phyloP scores from a whole-genome alignment of 495 filamentous ascomycete species.

The Terfezia boudieri region DNA sequence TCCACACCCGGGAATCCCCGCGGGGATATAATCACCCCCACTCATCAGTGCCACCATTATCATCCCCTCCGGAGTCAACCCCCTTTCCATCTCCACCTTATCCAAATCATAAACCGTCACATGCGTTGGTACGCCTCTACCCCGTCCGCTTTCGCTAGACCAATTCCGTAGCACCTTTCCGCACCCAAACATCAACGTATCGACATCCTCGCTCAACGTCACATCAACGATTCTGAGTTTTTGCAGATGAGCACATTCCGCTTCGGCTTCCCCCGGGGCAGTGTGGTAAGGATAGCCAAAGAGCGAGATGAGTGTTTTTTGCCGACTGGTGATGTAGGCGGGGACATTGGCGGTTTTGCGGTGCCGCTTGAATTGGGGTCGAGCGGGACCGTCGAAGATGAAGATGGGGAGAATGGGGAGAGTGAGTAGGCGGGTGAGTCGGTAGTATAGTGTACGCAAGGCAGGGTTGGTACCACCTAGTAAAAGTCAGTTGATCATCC shows the following conservation, averaged over 20 bases:
- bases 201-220: constrained; percentile 90
- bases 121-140: constrained; percentile 45
- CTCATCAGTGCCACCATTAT: constrained; percentile 86
- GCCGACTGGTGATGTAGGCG: neutral
- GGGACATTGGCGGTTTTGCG: constrained; percentile 29
- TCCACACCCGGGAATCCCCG: constrained; percentile 71
- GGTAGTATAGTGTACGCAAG: constrained; percentile 78
- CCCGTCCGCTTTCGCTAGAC: constrained; percentile 42
- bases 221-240: constrained; percentile 71
- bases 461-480: constrained; percentile 72
- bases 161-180: constrained; percentile 58
- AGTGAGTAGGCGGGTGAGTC: constrained; percentile 60
- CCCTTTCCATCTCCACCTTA: constrained; percentile 28
- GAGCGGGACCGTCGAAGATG: constrained; percentile 82
- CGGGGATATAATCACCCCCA: constrained; percentile 84
- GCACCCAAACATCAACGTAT: constrained; percentile 95
- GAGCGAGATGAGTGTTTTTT: constrained; percentile 16
- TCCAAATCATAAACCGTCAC: constrained; percentile 52
- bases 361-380: constrained; percentile 78
- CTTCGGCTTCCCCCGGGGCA: constrained; percentile 90
- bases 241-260: constrained; percentile 81
- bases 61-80: constrained; percentile 70
- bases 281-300: constrained; percentile 72
- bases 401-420: constrained; percentile 74
- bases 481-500: neutral